Evolutionary conservation across 2,329 filamentous ascomycete genomes (phyloP), one percentile per base, ranked within the genome.

Genomic region (Sarocladiaceae sp.): DNA sequence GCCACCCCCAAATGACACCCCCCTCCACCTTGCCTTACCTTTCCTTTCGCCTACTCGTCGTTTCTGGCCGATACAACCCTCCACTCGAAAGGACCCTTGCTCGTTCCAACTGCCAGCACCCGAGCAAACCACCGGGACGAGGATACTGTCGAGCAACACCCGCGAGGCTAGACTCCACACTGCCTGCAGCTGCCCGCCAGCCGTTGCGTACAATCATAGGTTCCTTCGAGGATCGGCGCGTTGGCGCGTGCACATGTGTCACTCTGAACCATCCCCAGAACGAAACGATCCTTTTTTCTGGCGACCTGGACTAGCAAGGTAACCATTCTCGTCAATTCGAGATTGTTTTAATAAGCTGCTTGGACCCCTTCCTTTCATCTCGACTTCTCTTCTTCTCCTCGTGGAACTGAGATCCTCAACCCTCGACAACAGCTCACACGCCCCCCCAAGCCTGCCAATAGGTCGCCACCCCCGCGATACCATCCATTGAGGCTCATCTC

Each of bases 21-120:
- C 23, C 25, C 40, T 10, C 40, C 22, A n/a, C n/a, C n/a, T n/a
- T n/a, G n/a, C n/a, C n/a, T n/a, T 17, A 12, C 17, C 40, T 8
- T 46, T 28, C n/a, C 40, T 29, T 28, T 22, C 11, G n/a, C 40
- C 25, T 22, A 17, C 44, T 33, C 44, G 22, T 6, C n/a, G 5
- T 31, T 20, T 48, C 33, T 33, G 26, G 44, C 44, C 44, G 44
- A 48, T 48, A 31, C 44, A 48, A 48, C 44, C 44, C 44, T 48
- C 44, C 44, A 48, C 23, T 26, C 15, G 20, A 29, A n/a, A 48
- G 11, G 23, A 48, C 44, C 44, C 44, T 48, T 31, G 44, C 17
- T 44, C 23, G 15, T 36, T 40, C 37, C 40, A 44, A 26, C 11
- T 44, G 40, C 40, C 40, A 44, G 15, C 40, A 44, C 12, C 12